phyloP scores from a whole-genome alignment of 306 rosid species.

The Hylodesmum podocarpum region DNA sequence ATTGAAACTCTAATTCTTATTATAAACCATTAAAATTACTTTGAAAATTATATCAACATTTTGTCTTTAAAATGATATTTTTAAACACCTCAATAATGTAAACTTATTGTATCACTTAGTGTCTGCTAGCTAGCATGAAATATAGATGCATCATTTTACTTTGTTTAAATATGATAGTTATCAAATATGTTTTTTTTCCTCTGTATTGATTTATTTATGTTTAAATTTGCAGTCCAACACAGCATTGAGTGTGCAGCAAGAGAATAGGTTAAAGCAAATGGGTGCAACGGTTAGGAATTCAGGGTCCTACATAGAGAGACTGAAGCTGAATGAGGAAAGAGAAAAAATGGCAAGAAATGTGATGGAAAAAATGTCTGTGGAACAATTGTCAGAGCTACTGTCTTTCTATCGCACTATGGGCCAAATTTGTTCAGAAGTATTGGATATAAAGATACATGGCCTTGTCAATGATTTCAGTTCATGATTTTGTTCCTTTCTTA shows the following conservation, averaged over 20 bases:
- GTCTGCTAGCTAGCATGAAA: not conserved
- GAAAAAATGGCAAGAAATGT: slow-evolving; percentile 65
- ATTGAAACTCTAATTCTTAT: too few species aligned
- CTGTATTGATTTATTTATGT: not conserved
- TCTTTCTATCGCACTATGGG: slow-evolving; percentile 84
- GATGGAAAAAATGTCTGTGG: slow-evolving; percentile 77
- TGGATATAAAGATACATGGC: slow-evolving; percentile 65
- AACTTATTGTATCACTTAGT: too few species aligned
- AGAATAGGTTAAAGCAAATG: slow-evolving; percentile 85
- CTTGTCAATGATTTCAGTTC: slow-evolving; percentile 36
- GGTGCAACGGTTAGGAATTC: slow-evolving; percentile 96
- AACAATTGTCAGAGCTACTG: slow-evolving; percentile 73
- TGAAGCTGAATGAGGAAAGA: slow-evolving; percentile 68
- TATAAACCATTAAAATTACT: too few species aligned
- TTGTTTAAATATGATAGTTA: not conserved
- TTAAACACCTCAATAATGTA: too few species aligned
- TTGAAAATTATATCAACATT: too few species aligned
- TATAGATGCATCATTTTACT: not conserved
- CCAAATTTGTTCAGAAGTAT: slow-evolving; percentile 67
- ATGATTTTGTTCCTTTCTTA: slow-evolving; percentile 10
- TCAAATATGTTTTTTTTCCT: not conserved
- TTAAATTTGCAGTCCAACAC: slow-evolving; percentile 69
- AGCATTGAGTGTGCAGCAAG: slow-evolving; percentile 79
- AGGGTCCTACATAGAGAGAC: slow-evolving; percentile 61
- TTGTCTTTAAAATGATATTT: too few species aligned